Evolutionary conservation across 192 early-diverging fungal genomes (phyloP).

Genomic region (Linnemannia elongata): DNA sequence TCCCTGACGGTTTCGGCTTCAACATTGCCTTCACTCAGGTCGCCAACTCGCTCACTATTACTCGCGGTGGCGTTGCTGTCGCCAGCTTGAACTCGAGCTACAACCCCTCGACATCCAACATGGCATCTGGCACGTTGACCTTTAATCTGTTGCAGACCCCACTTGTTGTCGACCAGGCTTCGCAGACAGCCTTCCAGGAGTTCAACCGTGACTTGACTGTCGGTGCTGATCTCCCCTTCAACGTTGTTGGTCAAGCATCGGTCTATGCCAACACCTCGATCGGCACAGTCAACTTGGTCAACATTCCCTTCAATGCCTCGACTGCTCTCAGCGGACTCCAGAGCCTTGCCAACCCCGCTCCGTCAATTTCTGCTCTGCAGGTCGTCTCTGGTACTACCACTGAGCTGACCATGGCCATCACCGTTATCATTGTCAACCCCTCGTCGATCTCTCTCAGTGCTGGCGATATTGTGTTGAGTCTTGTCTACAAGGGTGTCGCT

Average conservation of each 20-base stretch:
- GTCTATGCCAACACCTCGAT: conserved; percentile 61
- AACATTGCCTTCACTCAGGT: conserved; percentile 52
- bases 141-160: conserved; percentile 53
- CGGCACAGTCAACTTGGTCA: conserved; percentile 59
- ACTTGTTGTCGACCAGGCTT: conserved; percentile 46
- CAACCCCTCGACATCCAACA: conserved; percentile 47
- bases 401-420: conserved; percentile 55
- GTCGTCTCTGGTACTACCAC: conserved; percentile 56
- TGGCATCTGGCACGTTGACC: conserved; percentile 48
- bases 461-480: conserved; percentile 57
- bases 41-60: conserved; percentile 45
- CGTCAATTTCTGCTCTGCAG: conserved; percentile 57
- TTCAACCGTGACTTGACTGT: conserved; percentile 60
- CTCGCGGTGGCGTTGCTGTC: conserved; percentile 40
- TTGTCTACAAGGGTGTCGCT: conserved; percentile 42
- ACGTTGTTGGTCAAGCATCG: conserved; percentile 56
- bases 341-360: conserved; percentile 53
- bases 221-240: conserved; percentile 37
- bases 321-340: conserved; percentile 60
- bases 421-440: conserved; percentile 59
- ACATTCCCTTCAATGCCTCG: conserved; percentile 60
- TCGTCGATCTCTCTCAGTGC: conserved; percentile 55
- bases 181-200: conserved; percentile 53
- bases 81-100: conserved; percentile 51
- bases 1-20: conserved; percentile 68